Conservation (phyloP, 768 basidiomycete species). For the Tulasnella calospora region DNA sequence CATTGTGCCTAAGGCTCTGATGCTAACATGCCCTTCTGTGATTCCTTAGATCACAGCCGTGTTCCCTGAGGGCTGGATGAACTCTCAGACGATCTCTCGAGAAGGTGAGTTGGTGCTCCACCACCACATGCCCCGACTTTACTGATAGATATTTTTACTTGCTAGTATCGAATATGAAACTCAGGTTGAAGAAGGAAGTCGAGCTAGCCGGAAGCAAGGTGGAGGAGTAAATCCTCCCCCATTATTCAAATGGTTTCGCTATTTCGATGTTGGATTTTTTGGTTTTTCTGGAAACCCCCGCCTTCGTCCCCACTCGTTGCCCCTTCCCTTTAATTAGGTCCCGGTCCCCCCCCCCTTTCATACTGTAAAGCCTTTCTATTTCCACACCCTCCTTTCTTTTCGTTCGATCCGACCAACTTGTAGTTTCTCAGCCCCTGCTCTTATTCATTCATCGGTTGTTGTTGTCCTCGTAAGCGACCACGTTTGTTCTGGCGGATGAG, state of each 20-base stretch:
- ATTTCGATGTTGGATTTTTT: neutral
- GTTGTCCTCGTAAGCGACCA: neutral
- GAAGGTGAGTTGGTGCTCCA: conserved; percentile 55
- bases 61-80: conserved; percentile 81
- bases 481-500: neutral
- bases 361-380: neutral
- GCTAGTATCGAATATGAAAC: conserved; percentile 21
- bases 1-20: neutral
- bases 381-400: neutral
- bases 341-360: neutral
- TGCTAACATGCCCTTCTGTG: neutral
- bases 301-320: neutral
- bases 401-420: neutral
- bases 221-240: neutral
- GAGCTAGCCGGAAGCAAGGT: neutral
- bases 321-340: neutral
- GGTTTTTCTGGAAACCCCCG: neutral
- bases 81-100: conserved; percentile 77
- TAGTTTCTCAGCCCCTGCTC: neutral
- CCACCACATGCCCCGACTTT: neutral
- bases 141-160: neutral
- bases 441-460: neutral
- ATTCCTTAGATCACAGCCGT: conserved; percentile 61
- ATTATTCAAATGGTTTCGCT: neutral
- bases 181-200: conserved; percentile 23